Evolutionary conservation across 805 yeast species (phyloP).

Genomic region (Vanderwaltozyma polyspora): DNA sequence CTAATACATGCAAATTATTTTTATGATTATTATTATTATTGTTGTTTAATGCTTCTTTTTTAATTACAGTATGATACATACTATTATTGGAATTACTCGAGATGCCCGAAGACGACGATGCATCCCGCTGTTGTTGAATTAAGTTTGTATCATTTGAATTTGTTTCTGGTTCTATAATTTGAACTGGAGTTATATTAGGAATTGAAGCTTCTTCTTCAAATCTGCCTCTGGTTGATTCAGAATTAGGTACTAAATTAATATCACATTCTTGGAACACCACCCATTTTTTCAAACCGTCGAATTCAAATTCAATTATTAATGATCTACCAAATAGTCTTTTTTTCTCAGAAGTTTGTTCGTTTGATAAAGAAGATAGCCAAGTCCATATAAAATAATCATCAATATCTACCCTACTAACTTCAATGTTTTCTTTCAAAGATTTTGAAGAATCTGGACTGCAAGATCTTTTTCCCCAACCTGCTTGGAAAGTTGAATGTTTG

Average conservation of each 20-base stretch:
- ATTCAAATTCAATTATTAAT: conserved; percentile 68
- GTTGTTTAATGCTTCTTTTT: conserved; percentile 12
- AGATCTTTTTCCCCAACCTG: conserved; percentile 31
- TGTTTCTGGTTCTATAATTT: neutral
- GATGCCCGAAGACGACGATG: conserved; percentile 1
- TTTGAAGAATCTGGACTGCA: conserved; percentile 14
- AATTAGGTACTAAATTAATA: conserved; percentile 18
- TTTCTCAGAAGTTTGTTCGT: conserved; percentile 56
- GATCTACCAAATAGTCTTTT: conserved; percentile 72
- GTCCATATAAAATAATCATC: conserved; percentile 90
- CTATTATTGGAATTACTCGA: conserved; percentile 2
- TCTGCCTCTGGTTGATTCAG: neutral
- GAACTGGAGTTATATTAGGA: neutral
- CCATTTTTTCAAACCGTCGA: conserved; percentile 71
- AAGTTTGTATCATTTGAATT: too few species aligned
- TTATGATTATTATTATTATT: conserved; percentile 6
- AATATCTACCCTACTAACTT: conserved; percentile 50
- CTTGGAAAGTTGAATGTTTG: conserved; percentile 29
- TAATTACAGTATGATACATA: conserved; percentile 20
- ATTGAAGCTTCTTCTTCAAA: neutral
- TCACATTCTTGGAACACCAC: conserved; percentile 61
- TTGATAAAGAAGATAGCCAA: conserved; percentile 69
- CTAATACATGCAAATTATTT: conserved; percentile 14
- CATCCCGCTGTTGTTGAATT: conserved; percentile 5
- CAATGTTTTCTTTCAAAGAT: conserved; percentile 21